Base-by-base conservation (phyloP, 148 eudicot species). In the Vaccinium darrowii region DNA sequence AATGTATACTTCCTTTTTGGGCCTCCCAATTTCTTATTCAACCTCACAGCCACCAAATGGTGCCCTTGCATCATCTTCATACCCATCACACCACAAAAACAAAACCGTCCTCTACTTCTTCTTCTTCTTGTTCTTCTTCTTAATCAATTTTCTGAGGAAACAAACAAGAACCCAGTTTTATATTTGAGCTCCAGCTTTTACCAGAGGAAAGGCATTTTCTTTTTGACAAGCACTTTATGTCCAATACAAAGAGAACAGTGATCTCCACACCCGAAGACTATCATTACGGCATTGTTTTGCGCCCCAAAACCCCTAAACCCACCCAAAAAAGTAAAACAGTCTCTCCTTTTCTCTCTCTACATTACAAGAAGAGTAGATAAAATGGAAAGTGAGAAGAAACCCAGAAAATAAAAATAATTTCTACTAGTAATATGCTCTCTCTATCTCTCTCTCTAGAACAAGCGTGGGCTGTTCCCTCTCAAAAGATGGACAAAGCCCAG, bases 401-500 rank as follows among this genome's bases (percentile, higher is more conserved):
- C 79, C 69, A 88, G 51, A 86, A 71, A 30, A 73, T 12, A 52
- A 56, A 25, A 30, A 18, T 27, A n/a, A n/a, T 39, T 76, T 51
- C 43, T 75, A 53, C 80, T 14, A 43, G 7, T 43, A 12, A 69
- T 69, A 12, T 33, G 49, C 53, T 53, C 57, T 53, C 62, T 27
- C 27, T 27, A 0, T 27, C 27, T 39, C 73, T 84, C 53, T 30
- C 69, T 80, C 58, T 57, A 82, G 81, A 88, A 86, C 91, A 92
- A 86, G 91, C 92, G 86, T 90, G 92, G 90, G 72, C 84, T 76
- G 83, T 79, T 84, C 80, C 85, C 81, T 85, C 88, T 89, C 89
- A 91, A 91, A 91, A 89, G 93, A 89, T 85, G 90, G 63, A 86
- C 82, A 83, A 51, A 85, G 81, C 89, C 84, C 93, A 85, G 82